Conservation (phyloP, 2,329 filamentous ascomycete species). For the Nemania serpens region DNA sequence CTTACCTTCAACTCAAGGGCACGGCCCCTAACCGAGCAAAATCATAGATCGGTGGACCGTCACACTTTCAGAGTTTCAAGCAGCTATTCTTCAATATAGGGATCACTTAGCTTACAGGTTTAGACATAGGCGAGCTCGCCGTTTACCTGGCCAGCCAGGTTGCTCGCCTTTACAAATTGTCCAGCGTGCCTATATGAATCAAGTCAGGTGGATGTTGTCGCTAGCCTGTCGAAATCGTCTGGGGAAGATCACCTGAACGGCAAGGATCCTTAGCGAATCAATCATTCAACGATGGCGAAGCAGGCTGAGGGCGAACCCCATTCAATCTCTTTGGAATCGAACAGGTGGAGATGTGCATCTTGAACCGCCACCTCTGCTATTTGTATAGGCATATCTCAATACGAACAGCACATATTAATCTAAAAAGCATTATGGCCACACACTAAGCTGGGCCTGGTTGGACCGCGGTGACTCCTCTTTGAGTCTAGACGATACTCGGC, state of each 20-base stretch:
- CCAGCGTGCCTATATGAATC: conserved; percentile 14
- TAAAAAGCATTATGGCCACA: conserved; percentile 17
- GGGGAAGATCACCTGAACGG: conserved; percentile 15
- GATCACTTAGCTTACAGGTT: not conserved
- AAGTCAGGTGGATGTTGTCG: conserved; percentile 26
- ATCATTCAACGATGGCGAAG: conserved; percentile 25
- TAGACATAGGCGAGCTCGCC: not conserved
- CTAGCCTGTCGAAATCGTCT: conserved; percentile 2
- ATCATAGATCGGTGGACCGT: conserved; percentile 1
- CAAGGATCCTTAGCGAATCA: conserved; percentile 13
- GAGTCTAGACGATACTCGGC: conserved; percentile 25
- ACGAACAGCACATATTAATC: conserved; percentile 19
- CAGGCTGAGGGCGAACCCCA: conserved; percentile 26
- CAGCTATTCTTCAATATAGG: not conserved
- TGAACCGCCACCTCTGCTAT: conserved; percentile 30
- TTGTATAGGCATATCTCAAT: conserved; percentile 18
- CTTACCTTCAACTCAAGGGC: not conserved
- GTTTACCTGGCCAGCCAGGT: conserved; percentile 6
- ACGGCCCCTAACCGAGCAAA: not conserved
- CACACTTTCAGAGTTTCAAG: not conserved
- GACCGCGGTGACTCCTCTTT: not conserved
- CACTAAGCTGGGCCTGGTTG: conserved; percentile 17
- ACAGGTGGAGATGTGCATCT: conserved; percentile 32
- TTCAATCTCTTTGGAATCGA: conserved; percentile 24
- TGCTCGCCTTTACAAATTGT: conserved; percentile 11